Percentiles rank a stretch among this genome's conserved stretches.
Evolutionary conservation across 495 filamentous ascomycete genomes (phyloP).

Genomic region (Trichoderma parareesei): DNA sequence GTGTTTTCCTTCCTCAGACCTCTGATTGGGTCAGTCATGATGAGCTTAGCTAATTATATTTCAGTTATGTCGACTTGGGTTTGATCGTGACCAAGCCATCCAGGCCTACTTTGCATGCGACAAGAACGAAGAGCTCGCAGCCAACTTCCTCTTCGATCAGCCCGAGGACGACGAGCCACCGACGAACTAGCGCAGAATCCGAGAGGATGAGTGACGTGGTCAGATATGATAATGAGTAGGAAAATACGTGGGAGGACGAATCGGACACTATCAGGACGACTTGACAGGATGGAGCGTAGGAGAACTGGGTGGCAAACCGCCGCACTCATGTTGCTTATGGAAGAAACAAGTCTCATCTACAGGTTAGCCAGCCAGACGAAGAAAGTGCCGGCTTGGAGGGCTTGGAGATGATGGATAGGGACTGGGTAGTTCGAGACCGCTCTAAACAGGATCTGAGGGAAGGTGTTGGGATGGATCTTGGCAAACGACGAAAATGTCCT

Average conservation of each 20-base stretch:
- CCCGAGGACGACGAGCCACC: constrained; percentile 70
- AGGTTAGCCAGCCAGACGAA: neutral
- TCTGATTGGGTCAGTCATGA: neutral
- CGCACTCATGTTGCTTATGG: neutral
- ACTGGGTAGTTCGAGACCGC: neutral
- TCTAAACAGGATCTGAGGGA: neutral
- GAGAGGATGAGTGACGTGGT: neutral
- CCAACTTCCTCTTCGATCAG: constrained; percentile 96
- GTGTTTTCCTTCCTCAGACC: constrained; percentile 24
- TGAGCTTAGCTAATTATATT: constrained; percentile 24
- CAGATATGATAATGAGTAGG: neutral
- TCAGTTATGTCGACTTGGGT: constrained; percentile 83
- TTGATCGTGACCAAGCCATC: constrained; percentile 86
- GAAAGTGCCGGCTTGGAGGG: neutral
- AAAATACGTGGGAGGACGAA: neutral
- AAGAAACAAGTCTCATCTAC: neutral
- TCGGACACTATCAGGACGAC: neutral
- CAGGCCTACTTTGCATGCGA: constrained; percentile 99
- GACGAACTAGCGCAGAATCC: constrained; percentile 1
- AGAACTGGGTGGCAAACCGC: neutral
- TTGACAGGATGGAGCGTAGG: neutral
- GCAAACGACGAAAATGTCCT: neutral
- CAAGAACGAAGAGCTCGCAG: constrained; percentile 96
- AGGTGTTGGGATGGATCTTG: neutral
- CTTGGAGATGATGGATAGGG: neutral